Conservation (phyloP, 106 monocot species). For the Hemerocallis citrina region DNA sequence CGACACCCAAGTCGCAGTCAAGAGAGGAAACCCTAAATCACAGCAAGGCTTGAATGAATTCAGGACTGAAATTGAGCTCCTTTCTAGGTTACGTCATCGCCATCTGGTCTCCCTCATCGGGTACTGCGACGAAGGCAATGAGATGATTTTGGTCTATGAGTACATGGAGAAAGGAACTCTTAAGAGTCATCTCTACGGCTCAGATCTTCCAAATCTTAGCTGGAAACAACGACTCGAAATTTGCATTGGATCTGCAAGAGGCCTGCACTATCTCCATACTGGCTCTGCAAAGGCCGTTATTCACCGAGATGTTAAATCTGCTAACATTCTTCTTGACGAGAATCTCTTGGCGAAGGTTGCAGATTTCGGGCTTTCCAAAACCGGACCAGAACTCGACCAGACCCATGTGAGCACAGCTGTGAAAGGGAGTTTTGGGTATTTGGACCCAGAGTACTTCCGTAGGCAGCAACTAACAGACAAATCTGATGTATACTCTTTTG, state of each 20-base stretch:
- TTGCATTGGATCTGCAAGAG: constrained; percentile 64
- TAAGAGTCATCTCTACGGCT: constrained; percentile 61
- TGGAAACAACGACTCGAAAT: constrained; percentile 66
- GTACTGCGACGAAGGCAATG: constrained; percentile 57
- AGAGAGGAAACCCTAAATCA: constrained; percentile 57
- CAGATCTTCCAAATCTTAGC: constrained; percentile 38
- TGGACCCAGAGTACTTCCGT: constrained; percentile 72
- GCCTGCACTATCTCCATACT: constrained; percentile 76
- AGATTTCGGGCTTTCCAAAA: constrained; percentile 69
- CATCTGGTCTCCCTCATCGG: constrained; percentile 76
- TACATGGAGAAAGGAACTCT: constrained; percentile 76
- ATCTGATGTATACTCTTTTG: constrained; percentile 73
- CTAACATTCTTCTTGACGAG: constrained; percentile 67
- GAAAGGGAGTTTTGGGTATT: constrained; percentile 82
- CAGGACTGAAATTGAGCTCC: constrained; percentile 61
- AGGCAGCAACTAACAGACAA: constrained; percentile 73
- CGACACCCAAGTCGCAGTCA: constrained; percentile 56
- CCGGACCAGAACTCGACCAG: constrained; percentile 72
- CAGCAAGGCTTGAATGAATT: constrained; percentile 74
- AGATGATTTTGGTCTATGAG: constrained; percentile 76
- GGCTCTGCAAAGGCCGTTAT: constrained; percentile 61
- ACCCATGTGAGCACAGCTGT: constrained; percentile 80
- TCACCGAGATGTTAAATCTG: constrained; percentile 71
- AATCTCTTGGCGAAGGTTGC: constrained; percentile 67
- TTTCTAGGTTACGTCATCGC: constrained; percentile 61